Base-by-base conservation (phyloP, 2,329 filamentous ascomycete species). In the Sclerotinia subarctica region DNA sequence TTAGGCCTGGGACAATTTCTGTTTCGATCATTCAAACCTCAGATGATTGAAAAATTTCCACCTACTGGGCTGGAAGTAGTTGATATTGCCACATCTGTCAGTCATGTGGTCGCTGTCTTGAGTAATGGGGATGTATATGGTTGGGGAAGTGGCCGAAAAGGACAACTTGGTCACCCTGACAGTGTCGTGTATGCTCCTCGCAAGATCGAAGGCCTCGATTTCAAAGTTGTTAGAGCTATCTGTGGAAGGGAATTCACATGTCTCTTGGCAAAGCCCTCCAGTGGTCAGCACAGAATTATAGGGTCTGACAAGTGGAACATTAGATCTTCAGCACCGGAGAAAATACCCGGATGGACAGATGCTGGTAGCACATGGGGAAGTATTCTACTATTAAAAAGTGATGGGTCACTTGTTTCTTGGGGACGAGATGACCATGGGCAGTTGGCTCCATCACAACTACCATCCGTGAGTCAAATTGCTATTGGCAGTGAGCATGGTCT, bases 401-500 rank as follows among this genome's bases (percentile, higher is more conserved):
- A 89, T 70, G 88, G 88, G 0, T 81, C 77, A 5, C 75, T 97
- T 29, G 72, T 85, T 2, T 88, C 88, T 10, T 97, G 93, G 91
- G 95, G 95, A 0, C 86, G 93, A 70, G 85, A 95, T 75, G 92
- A 97, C 75, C 92, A 93, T 72, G 93, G 92, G 13, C 92, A 97
- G 76, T 81, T 96, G 11, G 84, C 90, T 29, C 90, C 92, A 1
- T 76, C 79, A 1, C 80, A 81, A 32, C 77, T 96, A 1, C 88
- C 89, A 0, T 75, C 77, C 1, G 75, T 93, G 4, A 79, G 80
- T 13, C 81, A 82, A 32, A 84, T 98, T n/a, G 90, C 91, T 3
- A 86, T 91, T 57, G 95, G 95, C 0, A 97, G 94, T 76, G 95
- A 98, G 78, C 95, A 99, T 78, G 88, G 86, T n/a, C 79, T 98